Base-by-base conservation (phyloP, 495 filamentous ascomycete genomes). In the Schizothecium vesticola region DNA sequence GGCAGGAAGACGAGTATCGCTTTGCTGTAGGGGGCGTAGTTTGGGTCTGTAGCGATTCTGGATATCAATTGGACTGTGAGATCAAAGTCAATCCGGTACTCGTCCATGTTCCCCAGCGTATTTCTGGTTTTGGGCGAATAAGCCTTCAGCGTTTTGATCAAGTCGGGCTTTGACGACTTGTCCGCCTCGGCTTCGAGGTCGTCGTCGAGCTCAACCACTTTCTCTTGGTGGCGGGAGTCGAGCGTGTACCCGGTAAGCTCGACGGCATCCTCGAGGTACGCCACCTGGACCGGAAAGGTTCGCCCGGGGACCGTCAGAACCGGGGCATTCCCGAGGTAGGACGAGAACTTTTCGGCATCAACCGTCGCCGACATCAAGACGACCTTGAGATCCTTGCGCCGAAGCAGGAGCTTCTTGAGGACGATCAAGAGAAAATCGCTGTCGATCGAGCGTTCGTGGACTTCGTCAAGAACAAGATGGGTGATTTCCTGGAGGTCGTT, bases 351-450 rank as follows among this genome's bases (percentile, higher is more conserved):
- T 67, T 94, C 88, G 8, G 95, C 92, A 76, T 99, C 92, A 10
- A 97, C 89, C 3, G 95, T 99, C 7, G 95, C 95, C 63, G 94
- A 97, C 95, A 97, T 99, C 26, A 99, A 85, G 31, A 99, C 84
- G 29, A 99, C 90, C 71, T 85, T 86, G 59, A 97, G 79, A 59
- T 93, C 86, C 61, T 89, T 90, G 61, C 92, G 84, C 64, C 84
- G 84, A 23, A 84, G 70, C 74, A 97, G 85, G 19, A 97, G 81
- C 70, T 93, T 91, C 71, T 92, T 91, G 24, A 99, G 84, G 3
- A 97, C 89, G 68, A 97, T 91, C 13, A 99, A 81, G 22, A 99
- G 82, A 77, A 99, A 97, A 71, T 99, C 95, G 64, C 92, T 96
- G 76, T 97, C 95, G 69, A 99, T 97, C 22, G 91, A 90, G 64